These are phyloP conservation scores for Dictyophora rubrovolvata DNA, from an alignment of 768 basidiomycete genomes.

Conservation along the genomic window DNA sequence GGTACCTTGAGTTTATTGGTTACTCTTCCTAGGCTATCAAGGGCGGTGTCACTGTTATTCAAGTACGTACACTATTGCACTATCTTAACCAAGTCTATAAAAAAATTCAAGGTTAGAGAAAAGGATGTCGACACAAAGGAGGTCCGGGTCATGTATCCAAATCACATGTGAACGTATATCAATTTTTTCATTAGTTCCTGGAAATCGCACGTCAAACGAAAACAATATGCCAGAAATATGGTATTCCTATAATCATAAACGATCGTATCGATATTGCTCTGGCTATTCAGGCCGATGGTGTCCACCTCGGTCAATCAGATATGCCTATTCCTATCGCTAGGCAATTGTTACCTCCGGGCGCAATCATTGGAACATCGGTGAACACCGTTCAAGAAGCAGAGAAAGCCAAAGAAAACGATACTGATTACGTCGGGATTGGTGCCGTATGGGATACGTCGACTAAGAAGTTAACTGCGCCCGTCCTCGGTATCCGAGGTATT, in stretches of 20 bases:
- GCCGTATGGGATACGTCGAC: conserved; percentile 74
- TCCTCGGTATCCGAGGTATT: conserved; percentile 65
- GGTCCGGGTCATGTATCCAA: conserved; percentile 30
- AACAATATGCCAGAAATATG: conserved; percentile 60
- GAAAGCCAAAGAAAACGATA: conserved; percentile 50
- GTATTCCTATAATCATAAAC: conserved; percentile 78
- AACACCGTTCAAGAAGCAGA: conserved; percentile 55
- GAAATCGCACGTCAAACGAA: conserved; percentile 62
- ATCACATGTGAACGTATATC: background rate
- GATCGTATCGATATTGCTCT: conserved; percentile 83
- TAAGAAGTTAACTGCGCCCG: conserved; percentile 55
- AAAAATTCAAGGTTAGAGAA: conserved; percentile 38
- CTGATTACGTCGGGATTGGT: conserved; percentile 84
- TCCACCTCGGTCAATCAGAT: conserved; percentile 86
- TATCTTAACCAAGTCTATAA: background rate
- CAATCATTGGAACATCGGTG: conserved; percentile 77
- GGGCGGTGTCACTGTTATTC: conserved; percentile 86
- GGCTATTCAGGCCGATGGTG: conserved; percentile 63
- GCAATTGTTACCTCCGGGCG: conserved; percentile 51
- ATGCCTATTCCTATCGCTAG: conserved; percentile 63
- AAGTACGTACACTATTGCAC: conserved; percentile 31
- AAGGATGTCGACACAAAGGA: conserved; percentile 75
- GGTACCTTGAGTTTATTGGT: conserved; percentile 4
- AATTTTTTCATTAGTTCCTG: conserved; percentile 47
- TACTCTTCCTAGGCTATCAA: conserved; percentile 46